Base-by-base conservation (phyloP, 768 basidiomycete genomes). In the Termitomyces bulborhizus region DNA sequence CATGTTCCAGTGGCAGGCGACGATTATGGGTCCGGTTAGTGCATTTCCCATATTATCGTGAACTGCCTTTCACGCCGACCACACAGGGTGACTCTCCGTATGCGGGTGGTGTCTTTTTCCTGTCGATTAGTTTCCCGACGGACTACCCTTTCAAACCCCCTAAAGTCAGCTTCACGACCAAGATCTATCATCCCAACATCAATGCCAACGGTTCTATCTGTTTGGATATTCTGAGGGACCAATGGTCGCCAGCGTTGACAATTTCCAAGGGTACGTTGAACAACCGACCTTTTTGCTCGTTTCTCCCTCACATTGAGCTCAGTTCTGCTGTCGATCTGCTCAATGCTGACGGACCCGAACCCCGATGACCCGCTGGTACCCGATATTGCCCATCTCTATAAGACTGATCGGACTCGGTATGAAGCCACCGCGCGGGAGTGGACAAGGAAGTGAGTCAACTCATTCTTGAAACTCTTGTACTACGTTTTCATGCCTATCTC, bases 111-210 rank as follows among this genome's bases (percentile, higher is more conserved):
- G 97, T 99, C 54, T 99, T 99, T 80, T 98, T 98, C 89, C 85
- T 95, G 46, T 86, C 88, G 47, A 94, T 96, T 70, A 84, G 80
- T 43, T 94, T 94, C 82, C 92, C 93, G 46, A 92, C 90, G 73
- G 96, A 99, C 73, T 99, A 99, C 78, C 97, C 97, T 26, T 98
- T 98, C 88, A 98, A 98, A 77, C 97, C 97, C 42, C 97, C 97
- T 74, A 99, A 99, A 83, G 93, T 99, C 76, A 88, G 88, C 78
- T 99, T 99, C 74, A 96, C 93, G 63, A 98, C 97, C 68, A 98
- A 97, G 90, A 98, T 98, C 65, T 98, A 98, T 73, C 96, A 98
- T 74, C 96, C 96, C 36, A 98, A 98, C 81, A 98, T 99, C 93
- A 99, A 99, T 71, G 92, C 96, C 64, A 99, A 99, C 67, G 97